Percentiles rank a stretch among this genome's conserved stretches.
These are phyloP conservation scores for Apiospora aurea DNA, from an alignment of 2,329 filamentous ascomycete genomes.

Conservation along the genomic window DNA sequence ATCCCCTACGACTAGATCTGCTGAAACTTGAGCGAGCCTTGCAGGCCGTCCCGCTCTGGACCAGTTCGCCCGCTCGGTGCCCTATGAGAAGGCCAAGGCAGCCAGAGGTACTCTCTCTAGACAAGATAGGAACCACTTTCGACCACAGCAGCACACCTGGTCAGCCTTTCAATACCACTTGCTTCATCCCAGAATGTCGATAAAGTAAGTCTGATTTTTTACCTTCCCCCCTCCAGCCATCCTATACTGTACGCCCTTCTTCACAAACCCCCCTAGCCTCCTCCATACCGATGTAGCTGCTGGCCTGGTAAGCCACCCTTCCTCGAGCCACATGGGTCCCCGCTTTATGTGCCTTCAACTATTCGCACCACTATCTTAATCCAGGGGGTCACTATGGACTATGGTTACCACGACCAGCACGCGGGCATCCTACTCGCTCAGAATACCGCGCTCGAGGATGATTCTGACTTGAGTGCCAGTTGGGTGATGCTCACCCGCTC, in stretches of 20 bases:
- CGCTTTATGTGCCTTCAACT: conserved; percentile 21
- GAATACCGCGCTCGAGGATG: conserved; percentile 46
- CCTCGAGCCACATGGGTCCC: conserved; percentile 21
- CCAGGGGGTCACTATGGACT: conserved; percentile 39
- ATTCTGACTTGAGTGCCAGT: conserved; percentile 64
- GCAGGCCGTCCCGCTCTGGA: conserved; percentile 15
- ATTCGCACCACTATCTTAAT: conserved; percentile 20
- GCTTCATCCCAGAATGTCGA: conserved; percentile 19
- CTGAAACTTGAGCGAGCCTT: conserved; percentile 20
- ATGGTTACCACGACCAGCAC: conserved; percentile 52
- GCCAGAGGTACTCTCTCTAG: conserved; percentile 4
- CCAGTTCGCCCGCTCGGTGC: conserved; percentile 18
- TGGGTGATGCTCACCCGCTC: conserved; percentile 91
- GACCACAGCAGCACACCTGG: conserved; percentile 12
- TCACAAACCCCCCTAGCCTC: conserved; percentile 5
- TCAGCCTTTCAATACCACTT: conserved; percentile 19
- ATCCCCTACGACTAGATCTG: conserved; percentile 21
- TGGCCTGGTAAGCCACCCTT: conserved; percentile 20
- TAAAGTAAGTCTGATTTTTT: conserved; percentile 21
- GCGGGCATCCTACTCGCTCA: conserved; percentile 48
- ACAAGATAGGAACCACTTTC: conserved; percentile 21
- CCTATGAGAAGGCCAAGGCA: conserved; percentile 20
- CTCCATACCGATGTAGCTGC: conserved; percentile 21
- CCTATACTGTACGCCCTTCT: conserved; percentile 15
- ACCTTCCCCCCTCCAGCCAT: conserved; percentile 12